phyloP scores from a whole-genome alignment of 2,329 filamentous ascomycete species.

The Penicillium frequentans region DNA sequence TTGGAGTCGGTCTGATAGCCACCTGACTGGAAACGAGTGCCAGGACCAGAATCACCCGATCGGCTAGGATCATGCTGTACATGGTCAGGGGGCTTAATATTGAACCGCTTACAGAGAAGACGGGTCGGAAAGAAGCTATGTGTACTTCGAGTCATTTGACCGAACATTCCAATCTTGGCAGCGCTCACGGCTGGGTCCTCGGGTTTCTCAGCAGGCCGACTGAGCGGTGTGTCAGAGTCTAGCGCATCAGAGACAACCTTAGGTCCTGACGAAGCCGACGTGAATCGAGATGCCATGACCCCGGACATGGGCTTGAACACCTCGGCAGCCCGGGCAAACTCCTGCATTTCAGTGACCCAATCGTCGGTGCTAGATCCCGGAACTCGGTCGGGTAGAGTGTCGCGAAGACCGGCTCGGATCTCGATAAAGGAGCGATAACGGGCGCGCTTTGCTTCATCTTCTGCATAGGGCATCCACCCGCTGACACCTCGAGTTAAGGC shows the following conservation, averaged over 20 bases:
- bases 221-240: constrained; percentile 44
- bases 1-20: constrained; percentile 33
- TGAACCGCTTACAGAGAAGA: constrained; percentile 91
- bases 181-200: constrained; percentile 81
- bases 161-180: constrained; percentile 89
- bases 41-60: constrained; percentile 32
- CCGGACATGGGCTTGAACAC: constrained; percentile 92
- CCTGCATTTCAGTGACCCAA: constrained; percentile 74
- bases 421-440: constrained; percentile 83
- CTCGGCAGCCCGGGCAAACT: constrained; percentile 72
- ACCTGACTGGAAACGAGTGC: constrained; percentile 32
- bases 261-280: constrained; percentile 53
- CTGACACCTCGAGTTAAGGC: constrained; percentile 65
- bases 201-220: constrained; percentile 55
- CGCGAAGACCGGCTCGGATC: constrained; percentile 64
- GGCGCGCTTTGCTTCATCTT: constrained; percentile 74
- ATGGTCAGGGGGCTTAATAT: constrained; percentile 74
- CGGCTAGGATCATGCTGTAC: constrained; percentile 57
- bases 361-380: constrained; percentile 62
- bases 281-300: constrained; percentile 91
- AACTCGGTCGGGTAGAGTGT: constrained; percentile 58
- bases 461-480: constrained; percentile 79
- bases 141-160: constrained; percentile 74
- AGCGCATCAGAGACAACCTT: constrained; percentile 40
- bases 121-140: constrained; percentile 76